A percentile compares a stretch with the other conserved stretches of the same genome.
Conservation (phyloP, 331 rosid species). For the Erythrophleum ivorense region DNA sequence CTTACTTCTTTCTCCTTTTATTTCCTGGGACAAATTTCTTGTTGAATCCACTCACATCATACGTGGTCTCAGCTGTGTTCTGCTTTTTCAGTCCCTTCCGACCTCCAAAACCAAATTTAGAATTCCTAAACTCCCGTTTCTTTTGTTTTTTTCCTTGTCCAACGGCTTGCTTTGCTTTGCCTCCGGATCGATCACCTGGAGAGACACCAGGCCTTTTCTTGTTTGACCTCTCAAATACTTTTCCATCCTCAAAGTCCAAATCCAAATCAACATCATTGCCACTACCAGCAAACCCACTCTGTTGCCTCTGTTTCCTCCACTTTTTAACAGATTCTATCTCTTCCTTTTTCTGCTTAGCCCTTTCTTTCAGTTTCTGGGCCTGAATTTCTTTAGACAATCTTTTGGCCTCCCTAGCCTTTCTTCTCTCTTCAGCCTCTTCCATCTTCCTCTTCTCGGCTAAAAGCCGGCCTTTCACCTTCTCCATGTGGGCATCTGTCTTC, state of each 20-base stretch:
- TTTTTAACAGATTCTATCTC: slow-evolving; percentile 16
- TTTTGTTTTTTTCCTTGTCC: background rate
- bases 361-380: slow-evolving; percentile 13
- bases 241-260: slow-evolving; percentile 6
- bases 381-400: slow-evolving; percentile 22
- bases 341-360: slow-evolving; percentile 15
- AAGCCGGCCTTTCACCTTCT: slow-evolving; percentile 6
- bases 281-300: slow-evolving; percentile 13
- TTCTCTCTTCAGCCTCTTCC: slow-evolving; percentile 23
- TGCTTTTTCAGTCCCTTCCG: slow-evolving; percentile 2
- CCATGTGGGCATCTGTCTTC: slow-evolving; percentile 15
- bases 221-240: slow-evolving; percentile 6
- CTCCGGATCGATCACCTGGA: slow-evolving; percentile 11
- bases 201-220: background rate
- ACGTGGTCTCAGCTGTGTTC: background rate
- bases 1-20: slow-evolving; percentile 43
- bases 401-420: slow-evolving; percentile 19
- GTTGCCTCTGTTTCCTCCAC: slow-evolving; percentile 24
- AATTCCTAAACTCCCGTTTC: slow-evolving; percentile 8
- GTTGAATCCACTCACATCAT: background rate
- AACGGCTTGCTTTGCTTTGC: background rate
- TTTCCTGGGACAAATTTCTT: background rate
- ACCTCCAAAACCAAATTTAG: slow-evolving; percentile 22
- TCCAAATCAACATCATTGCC: slow-evolving; percentile 3
- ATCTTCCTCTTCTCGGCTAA: slow-evolving; percentile 3